Conservation (phyloP, 176 grass and related monocot species). For the Juncus effusus region DNA sequence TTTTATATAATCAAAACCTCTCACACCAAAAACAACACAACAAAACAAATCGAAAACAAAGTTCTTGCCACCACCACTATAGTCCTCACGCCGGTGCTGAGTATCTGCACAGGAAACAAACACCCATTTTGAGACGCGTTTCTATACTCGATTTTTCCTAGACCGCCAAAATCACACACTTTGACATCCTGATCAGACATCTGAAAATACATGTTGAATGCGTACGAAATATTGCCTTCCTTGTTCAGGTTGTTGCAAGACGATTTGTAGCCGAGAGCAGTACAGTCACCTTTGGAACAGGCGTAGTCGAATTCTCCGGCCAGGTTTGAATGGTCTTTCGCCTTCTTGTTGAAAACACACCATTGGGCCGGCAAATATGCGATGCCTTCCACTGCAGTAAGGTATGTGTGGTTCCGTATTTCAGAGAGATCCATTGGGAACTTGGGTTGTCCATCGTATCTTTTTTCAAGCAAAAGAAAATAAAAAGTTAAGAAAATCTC, state of each 20-base stretch:
- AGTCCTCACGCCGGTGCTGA: slow-evolving; percentile 26
- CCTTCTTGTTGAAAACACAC: slow-evolving; percentile 63
- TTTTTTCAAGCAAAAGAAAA: too few relatives aligned
- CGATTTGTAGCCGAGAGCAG: slow-evolving; percentile 49
- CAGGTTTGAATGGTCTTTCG: slow-evolving; percentile 34
- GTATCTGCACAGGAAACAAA: slow-evolving; percentile 56
- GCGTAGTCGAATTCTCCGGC: slow-evolving; percentile 52
- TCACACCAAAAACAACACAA: not conserved
- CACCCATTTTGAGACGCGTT: slow-evolving; percentile 53
- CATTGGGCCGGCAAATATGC: slow-evolving; percentile 53
- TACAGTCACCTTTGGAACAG: slow-evolving; percentile 68
- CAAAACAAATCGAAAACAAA: slow-evolving; percentile 12
- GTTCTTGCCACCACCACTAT: not conserved
- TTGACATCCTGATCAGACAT: slow-evolving; percentile 83
- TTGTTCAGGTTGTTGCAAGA: slow-evolving; percentile 53
- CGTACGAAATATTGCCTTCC: slow-evolving; percentile 64
- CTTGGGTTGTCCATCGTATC: slow-evolving; percentile 78
- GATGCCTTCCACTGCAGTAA: slow-evolving; percentile 32
- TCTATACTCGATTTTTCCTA: slow-evolving; percentile 54
- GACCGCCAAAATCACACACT: slow-evolving; percentile 69
- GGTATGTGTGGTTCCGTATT: slow-evolving; percentile 38
- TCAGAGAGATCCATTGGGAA: slow-evolving; percentile 64
- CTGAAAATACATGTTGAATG: slow-evolving; percentile 99
- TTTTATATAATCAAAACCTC: too few relatives aligned
- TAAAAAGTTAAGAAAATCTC: too few relatives aligned